Percentiles rank a stretch among this genome's conserved stretches.
phyloP scores from a whole-genome alignment of 2,329 filamentous ascomycete genomes.

The Exophiala lecanii-corni region DNA sequence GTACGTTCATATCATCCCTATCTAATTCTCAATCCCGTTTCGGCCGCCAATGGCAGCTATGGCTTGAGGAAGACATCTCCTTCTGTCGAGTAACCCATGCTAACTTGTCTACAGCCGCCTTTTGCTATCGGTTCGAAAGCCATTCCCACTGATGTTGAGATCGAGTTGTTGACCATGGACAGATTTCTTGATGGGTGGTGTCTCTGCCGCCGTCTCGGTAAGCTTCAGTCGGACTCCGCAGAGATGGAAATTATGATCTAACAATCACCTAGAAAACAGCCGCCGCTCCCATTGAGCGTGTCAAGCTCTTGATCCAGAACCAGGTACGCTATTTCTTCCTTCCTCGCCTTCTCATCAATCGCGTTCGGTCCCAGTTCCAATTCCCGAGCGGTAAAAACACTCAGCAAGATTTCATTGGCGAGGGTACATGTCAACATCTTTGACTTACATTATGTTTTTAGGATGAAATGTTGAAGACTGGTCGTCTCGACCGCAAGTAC shows the following conservation, averaged over 20 bases:
- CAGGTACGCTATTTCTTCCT: conserved; percentile 64
- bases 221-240: no score
- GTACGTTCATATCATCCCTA: conserved; percentile 3
- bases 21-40: no score
- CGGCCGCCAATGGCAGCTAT: no score
- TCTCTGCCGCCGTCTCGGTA: conserved; percentile 93
- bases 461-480: conserved; percentile 99
- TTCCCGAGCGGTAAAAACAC: conserved; percentile 4
- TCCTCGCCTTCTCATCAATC: no score
- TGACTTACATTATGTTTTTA: conserved; percentile 37
- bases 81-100: not conserved
- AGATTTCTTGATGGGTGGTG: conserved; percentile 99
- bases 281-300: conserved; percentile 99
- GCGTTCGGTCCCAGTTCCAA: no score
- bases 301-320: conserved; percentile 99
- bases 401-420: conserved; percentile 10
- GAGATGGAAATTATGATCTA: not conserved
- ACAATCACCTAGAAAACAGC: conserved; percentile 90
- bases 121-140: conserved; percentile 7
- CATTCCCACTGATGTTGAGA: conserved; percentile 30
- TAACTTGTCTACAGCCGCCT: conserved; percentile 1
- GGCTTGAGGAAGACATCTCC: no score
- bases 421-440: no score
- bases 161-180: conserved; percentile 67
- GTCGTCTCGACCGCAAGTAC: conserved; percentile 98